A percentile compares a stretch with the other conserved stretches of the same genome.
phyloP scores from a whole-genome alignment of 768 basidiomycete genomes.

The Tremella fuciformis region DNA sequence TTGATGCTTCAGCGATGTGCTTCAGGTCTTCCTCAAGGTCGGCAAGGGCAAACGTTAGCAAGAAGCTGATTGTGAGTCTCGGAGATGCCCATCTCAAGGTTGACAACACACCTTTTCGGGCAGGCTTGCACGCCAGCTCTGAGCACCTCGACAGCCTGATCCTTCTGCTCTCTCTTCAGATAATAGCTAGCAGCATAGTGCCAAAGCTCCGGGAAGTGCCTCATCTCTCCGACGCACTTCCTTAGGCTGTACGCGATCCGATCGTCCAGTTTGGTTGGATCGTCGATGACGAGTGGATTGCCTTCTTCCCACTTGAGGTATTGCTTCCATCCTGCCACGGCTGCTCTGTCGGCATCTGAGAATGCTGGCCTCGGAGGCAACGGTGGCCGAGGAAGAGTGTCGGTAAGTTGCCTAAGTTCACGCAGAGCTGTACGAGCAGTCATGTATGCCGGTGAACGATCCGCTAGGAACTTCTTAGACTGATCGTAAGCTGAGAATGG shows the following conservation, averaged over 20 bases:
- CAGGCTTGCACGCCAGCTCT: conserved; percentile 85
- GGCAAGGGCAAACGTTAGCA: conserved; percentile 84
- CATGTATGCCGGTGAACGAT: conserved; percentile 90
- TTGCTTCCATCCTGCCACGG: conserved; percentile 81
- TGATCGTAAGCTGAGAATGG: conserved; percentile 33
- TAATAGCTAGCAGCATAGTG: conserved; percentile 87
- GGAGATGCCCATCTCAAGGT: too few relatives aligned
- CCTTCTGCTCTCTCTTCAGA: conserved; percentile 67
- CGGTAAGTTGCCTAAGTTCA: conserved; percentile 67
- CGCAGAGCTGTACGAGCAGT: conserved; percentile 86
- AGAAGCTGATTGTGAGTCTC: conserved; percentile 59
- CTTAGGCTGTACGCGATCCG: conserved; percentile 79
- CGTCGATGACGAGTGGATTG: conserved; percentile 90
- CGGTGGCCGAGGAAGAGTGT: conserved; percentile 63
- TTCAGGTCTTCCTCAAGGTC: conserved; percentile 68
- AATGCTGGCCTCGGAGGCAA: conserved; percentile 72
- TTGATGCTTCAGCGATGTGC: conserved; percentile 67
- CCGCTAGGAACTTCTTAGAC: conserved; percentile 94
- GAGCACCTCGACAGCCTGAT: conserved; percentile 76
- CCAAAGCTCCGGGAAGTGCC: conserved; percentile 96
- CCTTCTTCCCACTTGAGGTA: conserved; percentile 94
- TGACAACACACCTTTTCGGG: conserved; percentile 62
- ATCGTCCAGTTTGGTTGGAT: conserved; percentile 63
- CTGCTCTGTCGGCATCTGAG: conserved; percentile 65
- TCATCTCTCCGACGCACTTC: conserved; percentile 85